Base-by-base conservation (phyloP, 352 stramenopile genomes). In the Globisporangium yorkense region DNA sequence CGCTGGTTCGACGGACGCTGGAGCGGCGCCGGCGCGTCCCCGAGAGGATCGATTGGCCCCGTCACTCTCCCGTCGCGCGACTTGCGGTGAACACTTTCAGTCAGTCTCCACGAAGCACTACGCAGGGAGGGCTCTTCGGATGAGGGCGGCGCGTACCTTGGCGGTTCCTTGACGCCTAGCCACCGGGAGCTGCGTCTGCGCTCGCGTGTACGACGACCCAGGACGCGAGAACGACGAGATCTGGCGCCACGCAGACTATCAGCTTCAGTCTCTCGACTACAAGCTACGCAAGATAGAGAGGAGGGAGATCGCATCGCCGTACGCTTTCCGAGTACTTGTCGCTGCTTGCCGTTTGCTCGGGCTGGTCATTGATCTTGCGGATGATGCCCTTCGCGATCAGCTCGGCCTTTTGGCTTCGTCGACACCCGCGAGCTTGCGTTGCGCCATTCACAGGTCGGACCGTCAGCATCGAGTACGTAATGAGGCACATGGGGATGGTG, bases 221-320 rank as follows among this genome's bases (percentile, higher is more conserved):
- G 83, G 83, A 9, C 83, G 74, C 4, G 83, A 92, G 48, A 90
- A 88, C 12, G 75, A 77, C 10, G 80, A 86, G 56, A 92, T 81
- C 82, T 92, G 58, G 1, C 7, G 21, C 8, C 39, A 44, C 7
- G 13, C 27, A 37, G 18, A 44, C 7, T 51, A 1, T 51, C 37
- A 43, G 37, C 35, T 41, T 3, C 9, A 16, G 2, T 18, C 37
- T 18, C 37, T 18, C 13, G 5, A 44, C 18, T 31, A 5, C 24
- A 12, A 37, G 29, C 29, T 15, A 13, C 18, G 1, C 24, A 27
- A 27, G 24, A 27, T 21, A 9, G 8, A 55, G 9, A 46, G n/a
- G 12, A 7, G 61, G 15, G 31, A 40, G 33, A 37, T 37, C 12
- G 18, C 33, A 18, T 18, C 7, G 29, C 44, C 56, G 31, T 54